Percentiles rank a stretch among this genome's conserved stretches.
phyloP scores from a whole-genome alignment of 352 stramenopile species.

The Phytophthora sp. region DNA sequence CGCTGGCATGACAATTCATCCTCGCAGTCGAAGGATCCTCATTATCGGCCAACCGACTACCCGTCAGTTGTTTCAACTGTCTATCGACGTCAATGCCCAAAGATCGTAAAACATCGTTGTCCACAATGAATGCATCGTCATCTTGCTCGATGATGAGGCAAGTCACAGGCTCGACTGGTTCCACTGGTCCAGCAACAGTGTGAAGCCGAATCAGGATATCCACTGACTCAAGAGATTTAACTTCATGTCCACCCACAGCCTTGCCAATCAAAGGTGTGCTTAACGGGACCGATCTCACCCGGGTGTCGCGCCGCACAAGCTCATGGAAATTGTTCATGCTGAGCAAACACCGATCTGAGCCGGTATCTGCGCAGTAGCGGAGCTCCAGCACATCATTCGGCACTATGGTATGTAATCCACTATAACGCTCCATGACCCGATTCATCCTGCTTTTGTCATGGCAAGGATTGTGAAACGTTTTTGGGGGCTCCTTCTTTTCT shows the following conservation, averaged over 20 bases:
- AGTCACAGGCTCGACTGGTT: conserved; percentile 1
- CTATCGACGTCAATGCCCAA: conserved; percentile 1
- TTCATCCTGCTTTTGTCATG: conserved; percentile 6
- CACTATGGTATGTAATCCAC: conserved; percentile 15
- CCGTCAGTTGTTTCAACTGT: conserved; percentile 7
- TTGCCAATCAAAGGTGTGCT: not conserved
- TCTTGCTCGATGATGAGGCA: conserved; percentile 14
- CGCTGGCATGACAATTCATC: no score
- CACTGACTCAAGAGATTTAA: conserved; percentile 6
- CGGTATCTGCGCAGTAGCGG: conserved; percentile 6
- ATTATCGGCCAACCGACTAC: no score
- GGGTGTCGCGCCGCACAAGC: not conserved
- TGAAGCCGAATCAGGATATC: not conserved
- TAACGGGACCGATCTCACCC: not conserved
- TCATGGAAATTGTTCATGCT: conserved; percentile 2
- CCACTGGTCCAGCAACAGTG: conserved; percentile 10
- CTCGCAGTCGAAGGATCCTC: no score
- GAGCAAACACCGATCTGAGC: conserved; percentile 7
- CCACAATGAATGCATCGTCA: conserved; percentile 18
- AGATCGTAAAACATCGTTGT: conserved; percentile 3
- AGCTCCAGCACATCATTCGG: conserved; percentile 4
- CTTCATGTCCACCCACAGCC: conserved; percentile 9
- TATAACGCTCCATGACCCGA: conserved; percentile 11
- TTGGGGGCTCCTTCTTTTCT: conserved; percentile 12
- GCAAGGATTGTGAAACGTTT: conserved; percentile 7